phyloP scores from a whole-genome alignment of 192 early-diverging fungal genomes.

The Rhizophagus prolifer region DNA sequence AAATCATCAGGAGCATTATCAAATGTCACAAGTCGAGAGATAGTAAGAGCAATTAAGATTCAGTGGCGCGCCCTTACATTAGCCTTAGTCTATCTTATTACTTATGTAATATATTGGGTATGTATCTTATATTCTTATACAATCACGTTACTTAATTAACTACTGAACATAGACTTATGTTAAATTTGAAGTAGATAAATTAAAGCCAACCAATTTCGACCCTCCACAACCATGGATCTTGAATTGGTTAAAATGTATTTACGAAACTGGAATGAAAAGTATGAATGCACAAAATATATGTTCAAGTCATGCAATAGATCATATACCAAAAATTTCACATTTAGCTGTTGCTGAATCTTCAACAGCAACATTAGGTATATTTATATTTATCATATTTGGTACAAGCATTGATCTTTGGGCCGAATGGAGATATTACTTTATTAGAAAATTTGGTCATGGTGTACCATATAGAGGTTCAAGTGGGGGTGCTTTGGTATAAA shows the following conservation, averaged over 20 bases:
- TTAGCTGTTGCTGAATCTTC: neutral
- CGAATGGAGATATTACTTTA: neutral
- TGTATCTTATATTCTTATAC: too few species aligned
- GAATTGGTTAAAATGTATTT: neutral
- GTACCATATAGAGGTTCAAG: too few species aligned
- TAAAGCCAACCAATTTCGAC: neutral
- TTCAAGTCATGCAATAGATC: neutral
- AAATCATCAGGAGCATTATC: neutral
- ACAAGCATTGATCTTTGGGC: neutral
- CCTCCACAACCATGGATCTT: neutral
- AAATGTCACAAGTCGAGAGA: neutral
- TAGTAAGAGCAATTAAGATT: neutral
- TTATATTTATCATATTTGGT: conserved; percentile 5
- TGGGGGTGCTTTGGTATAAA: too few species aligned
- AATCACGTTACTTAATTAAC: neutral
- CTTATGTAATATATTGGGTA: conserved; percentile 6
- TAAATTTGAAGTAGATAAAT: neutral
- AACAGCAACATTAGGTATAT: neutral
- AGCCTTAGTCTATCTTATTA: neutral
- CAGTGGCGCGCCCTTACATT: conserved; percentile 13
- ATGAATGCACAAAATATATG: neutral
- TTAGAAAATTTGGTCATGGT: neutral
- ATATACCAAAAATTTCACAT: neutral
- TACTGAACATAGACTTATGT: neutral
- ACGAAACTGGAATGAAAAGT: neutral